Evolutionary conservation across 2,329 filamentous ascomycete genomes (phyloP).

Genomic region (Pseudogymnoascus sp.): DNA sequence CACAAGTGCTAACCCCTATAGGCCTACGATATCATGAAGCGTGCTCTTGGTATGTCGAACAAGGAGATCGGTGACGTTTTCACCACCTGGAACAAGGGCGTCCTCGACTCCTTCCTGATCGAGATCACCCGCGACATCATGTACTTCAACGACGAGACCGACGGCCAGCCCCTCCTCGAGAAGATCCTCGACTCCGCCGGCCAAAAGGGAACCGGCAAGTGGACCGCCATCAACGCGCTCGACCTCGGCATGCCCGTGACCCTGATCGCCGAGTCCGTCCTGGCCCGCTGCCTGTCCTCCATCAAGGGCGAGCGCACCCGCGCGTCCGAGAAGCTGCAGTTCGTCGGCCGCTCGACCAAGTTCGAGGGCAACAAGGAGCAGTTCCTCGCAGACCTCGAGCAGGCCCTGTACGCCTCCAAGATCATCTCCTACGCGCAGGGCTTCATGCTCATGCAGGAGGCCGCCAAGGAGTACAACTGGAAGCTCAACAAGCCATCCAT

Average conservation of each 20-base stretch:
- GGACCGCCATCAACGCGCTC: slow-evolving; percentile 98
- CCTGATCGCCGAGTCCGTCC: slow-evolving; percentile 93
- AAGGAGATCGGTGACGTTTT: slow-evolving; percentile 97
- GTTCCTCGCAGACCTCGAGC: slow-evolving; percentile 95
- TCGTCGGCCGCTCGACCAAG: slow-evolving; percentile 62
- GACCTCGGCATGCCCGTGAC: slow-evolving; percentile 98
- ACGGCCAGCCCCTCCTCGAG: slow-evolving; percentile 83
- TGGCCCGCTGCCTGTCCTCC: slow-evolving; percentile 85
- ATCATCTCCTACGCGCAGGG: slow-evolving; percentile 99
- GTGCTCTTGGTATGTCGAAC: slow-evolving; percentile 76
- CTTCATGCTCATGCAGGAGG: slow-evolving; percentile 99
- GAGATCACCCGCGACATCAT: slow-evolving; percentile 99
- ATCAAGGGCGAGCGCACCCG: slow-evolving; percentile 88
- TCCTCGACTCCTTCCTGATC: slow-evolving; percentile 97
- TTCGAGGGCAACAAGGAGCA: slow-evolving; percentile 87
- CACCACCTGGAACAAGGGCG: slow-evolving; percentile 95
- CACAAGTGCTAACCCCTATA: slow-evolving; percentile 30
- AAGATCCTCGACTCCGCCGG: slow-evolving; percentile 98
- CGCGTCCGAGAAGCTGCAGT: slow-evolving; percentile 69
- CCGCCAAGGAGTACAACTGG: slow-evolving; percentile 92
- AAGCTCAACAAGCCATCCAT: slow-evolving; percentile 99
- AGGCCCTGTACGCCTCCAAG: slow-evolving; percentile 98
- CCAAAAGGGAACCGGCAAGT: slow-evolving; percentile 99
- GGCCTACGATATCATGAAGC: slow-evolving; percentile 99
- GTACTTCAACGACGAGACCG: slow-evolving; percentile 86